Evolutionary conservation across 257 asterid species (phyloP), one percentile per base, ranked within the genome.

Genomic region (Solanum sparsipilum): DNA sequence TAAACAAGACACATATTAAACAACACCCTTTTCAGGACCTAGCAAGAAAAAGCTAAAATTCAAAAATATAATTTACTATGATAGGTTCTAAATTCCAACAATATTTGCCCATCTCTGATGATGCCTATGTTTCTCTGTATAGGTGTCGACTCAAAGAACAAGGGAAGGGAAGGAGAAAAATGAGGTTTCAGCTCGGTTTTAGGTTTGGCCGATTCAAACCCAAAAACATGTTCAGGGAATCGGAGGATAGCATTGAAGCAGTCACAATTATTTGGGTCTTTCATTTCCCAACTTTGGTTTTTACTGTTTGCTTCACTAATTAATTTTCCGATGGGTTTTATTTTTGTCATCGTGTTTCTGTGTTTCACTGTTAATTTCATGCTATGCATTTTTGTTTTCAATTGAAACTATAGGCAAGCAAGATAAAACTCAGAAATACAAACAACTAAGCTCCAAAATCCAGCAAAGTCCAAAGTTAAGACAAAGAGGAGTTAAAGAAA

Each of bases 21-120:
- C 91, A 96, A 88, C 96, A 95, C 93, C 99, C 98, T 88, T 90
- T 89, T 92, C 98, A 76, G 99, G 98, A 86, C 98, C 99, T 97
- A 93, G 85, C 90, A 86, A 89, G 71, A 85, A 18, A 81, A 81
- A 86, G 58, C 75, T 78, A 88, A 84, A 58, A 38, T 79, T 63
- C 16, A 46, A 38, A 44, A 81, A 87, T 60, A 76, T 2, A 79
- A 79, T 23, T 68, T 39, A 76, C 12, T 41, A n/a, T 25, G 13
- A 29, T 18, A 46, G 27, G 58, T 23, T 25, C 39, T 20, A 36
- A 52, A 82, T 58, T 58, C 87, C 48, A 23, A 31, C 58, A 23
- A 56, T 23, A 52, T 32, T 84, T 58, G 31, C n/a, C 52, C 39
- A 12, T 32, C 58, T 48, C 20, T 48, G 58, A 48, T 48, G 58